phyloP scores from a whole-genome alignment of 495 filamentous ascomycete species.

The Penicilliopsis zonata region DNA sequence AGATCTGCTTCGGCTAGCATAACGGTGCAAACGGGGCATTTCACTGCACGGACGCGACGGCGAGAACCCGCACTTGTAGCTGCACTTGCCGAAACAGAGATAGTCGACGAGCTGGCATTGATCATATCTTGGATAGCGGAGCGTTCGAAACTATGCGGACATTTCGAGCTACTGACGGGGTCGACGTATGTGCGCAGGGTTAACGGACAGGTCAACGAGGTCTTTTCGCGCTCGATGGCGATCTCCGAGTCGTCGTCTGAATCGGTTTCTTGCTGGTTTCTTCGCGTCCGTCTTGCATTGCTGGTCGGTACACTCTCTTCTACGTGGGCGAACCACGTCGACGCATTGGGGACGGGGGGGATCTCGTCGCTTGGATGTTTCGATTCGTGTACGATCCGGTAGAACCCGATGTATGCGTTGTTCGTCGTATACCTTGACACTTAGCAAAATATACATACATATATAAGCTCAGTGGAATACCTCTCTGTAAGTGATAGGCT shows the following conservation, averaged over 20 bases:
- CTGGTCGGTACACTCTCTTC: slow-evolving; percentile 33
- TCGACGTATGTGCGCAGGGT: slow-evolving; percentile 62
- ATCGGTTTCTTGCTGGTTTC: slow-evolving; percentile 18
- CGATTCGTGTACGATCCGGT: slow-evolving; percentile 64
- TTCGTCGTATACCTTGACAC: slow-evolving; percentile 49
- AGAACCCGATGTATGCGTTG: slow-evolving; percentile 72
- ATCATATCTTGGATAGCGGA: slow-evolving; percentile 58
- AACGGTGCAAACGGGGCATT: slow-evolving; percentile 38
- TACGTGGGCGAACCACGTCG: slow-evolving; percentile 57
- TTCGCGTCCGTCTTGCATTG: slow-evolving; percentile 1
- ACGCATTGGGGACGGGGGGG: slow-evolving; percentile 51
- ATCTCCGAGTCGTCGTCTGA: slow-evolving; percentile 60
- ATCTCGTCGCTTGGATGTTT: slow-evolving; percentile 51
- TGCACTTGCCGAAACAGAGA: slow-evolving; percentile 12
- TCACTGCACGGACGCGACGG: slow-evolving; percentile 16
- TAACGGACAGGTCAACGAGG: slow-evolving; percentile 70
- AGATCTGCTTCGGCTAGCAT: slow-evolving; percentile 28
- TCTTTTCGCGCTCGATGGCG: slow-evolving; percentile 52
- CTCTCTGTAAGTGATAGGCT: slow-evolving; percentile 24
- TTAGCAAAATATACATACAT: slow-evolving; percentile 43
- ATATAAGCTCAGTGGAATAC: slow-evolving; percentile 15
- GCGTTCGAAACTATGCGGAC: slow-evolving; percentile 75
- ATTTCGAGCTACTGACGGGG: slow-evolving; percentile 63
- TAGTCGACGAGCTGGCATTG: slow-evolving; percentile 12
- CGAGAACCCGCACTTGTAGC: slow-evolving; percentile 10